Percentiles rank a stretch among this genome's conserved stretches.
Conservation (phyloP, 192 early-diverging fungal genomes). For the Podila epigama region DNA sequence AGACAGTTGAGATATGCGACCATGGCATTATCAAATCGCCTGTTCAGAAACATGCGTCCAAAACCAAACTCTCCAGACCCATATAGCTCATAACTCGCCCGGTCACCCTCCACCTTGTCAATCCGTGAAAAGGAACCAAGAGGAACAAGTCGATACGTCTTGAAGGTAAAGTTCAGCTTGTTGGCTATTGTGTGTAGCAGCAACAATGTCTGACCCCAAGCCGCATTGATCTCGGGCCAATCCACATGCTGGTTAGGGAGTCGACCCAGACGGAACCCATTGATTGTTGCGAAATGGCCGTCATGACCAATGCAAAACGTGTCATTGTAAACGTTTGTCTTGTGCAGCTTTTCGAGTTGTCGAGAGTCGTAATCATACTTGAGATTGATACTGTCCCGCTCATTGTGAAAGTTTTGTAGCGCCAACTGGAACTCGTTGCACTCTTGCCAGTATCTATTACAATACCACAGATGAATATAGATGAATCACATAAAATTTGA, state of each 20-base stretch:
- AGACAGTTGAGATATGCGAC: constrained; percentile 90
- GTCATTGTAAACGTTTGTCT: constrained; percentile 96
- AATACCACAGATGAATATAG: not conserved
- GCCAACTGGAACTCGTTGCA: constrained; percentile 76
- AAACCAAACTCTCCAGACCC: constrained; percentile 85
- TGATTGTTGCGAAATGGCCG: constrained; percentile 91
- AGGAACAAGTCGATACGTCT: constrained; percentile 84
- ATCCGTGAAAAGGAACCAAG: constrained; percentile 93
- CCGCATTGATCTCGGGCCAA: constrained; percentile 97
- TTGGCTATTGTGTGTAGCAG: constrained; percentile 88
- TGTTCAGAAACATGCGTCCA: constrained; percentile 79
- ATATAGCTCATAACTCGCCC: constrained; percentile 83
- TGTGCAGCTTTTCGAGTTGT: constrained; percentile 85
- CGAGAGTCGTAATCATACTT: constrained; percentile 77
- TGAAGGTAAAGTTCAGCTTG: constrained; percentile 84
- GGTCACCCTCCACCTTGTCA: constrained; percentile 82
- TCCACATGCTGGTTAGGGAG: constrained; percentile 82
- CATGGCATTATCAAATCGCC: constrained; percentile 88
- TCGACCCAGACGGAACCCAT: constrained; percentile 90
- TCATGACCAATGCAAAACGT: constrained; percentile 88
- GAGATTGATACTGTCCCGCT: constrained; percentile 81
- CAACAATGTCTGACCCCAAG: constrained; percentile 89
- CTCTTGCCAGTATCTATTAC: constrained; percentile 68
- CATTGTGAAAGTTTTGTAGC: constrained; percentile 70
- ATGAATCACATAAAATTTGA: too few relatives aligned